phyloP scores from a whole-genome alignment of 257 asterid species.

The Solanum ahanhuiri region DNA sequence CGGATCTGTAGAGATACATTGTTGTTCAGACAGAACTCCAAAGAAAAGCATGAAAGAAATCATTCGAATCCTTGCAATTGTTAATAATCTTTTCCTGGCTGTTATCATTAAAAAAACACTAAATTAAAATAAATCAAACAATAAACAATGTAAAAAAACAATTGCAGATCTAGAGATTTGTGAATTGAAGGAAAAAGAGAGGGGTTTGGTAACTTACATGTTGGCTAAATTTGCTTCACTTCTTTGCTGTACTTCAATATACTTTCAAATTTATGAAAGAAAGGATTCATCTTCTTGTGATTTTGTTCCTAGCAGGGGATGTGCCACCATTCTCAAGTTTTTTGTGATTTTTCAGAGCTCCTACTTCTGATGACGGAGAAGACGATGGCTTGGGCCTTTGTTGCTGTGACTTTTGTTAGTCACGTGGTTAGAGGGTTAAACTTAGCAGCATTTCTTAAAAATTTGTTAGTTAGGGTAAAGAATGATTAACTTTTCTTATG shows the following conservation, averaged over 20 bases:
- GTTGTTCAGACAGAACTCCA: neutral
- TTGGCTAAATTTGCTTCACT: neutral
- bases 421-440: neutral
- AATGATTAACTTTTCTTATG: neutral
- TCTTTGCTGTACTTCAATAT: neutral
- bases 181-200: neutral
- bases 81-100: neutral
- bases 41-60: neutral
- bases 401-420: neutral
- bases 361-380: neutral
- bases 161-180: neutral
- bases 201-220: neutral
- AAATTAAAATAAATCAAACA: neutral
- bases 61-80: neutral
- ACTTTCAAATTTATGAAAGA: neutral
- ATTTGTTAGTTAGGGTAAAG: neutral
- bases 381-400: neutral
- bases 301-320: neutral
- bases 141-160: neutral
- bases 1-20: neutral
- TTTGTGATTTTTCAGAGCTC: neutral
- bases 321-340: neutral
- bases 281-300: neutral
- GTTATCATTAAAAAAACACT: neutral
- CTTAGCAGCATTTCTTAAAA: neutral